phyloP scores from a whole-genome alignment of 352 stramenopile genomes.

The Globisporangium acanthophoron region DNA sequence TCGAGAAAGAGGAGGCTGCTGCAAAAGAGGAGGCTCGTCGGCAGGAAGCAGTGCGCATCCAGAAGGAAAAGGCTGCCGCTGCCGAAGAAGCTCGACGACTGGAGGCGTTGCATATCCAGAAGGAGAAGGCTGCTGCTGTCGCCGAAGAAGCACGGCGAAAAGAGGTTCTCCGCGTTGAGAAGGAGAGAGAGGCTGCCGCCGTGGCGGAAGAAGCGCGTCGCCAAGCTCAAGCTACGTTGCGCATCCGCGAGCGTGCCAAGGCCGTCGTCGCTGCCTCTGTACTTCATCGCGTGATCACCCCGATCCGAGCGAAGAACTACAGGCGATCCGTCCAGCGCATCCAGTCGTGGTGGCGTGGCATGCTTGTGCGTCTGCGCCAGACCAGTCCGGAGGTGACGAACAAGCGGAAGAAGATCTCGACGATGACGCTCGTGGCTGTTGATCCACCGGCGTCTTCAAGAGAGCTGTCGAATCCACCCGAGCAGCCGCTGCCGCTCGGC shows the following conservation, averaged over 20 bases:
- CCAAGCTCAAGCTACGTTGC: background rate
- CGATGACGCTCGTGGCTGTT: constrained; percentile 40
- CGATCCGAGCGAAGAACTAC: constrained; percentile 6
- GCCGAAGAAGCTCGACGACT: background rate
- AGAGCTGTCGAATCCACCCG: constrained; percentile 1
- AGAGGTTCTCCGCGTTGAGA: background rate
- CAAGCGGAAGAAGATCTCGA: constrained; percentile 51
- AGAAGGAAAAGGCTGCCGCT: constrained; percentile 15
- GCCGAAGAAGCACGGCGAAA: background rate
- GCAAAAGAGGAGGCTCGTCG: background rate
- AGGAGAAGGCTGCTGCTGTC: background rate
- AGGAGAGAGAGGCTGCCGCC: background rate
- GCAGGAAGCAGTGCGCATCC: constrained; percentile 17
- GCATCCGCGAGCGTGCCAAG: background rate
- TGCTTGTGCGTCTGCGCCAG: constrained; percentile 46
- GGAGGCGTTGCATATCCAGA: background rate
- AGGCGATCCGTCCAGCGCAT: constrained; percentile 25
- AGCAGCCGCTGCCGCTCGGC: constrained; percentile 51
- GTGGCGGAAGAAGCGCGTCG: background rate
- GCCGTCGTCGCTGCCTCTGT: constrained; percentile 9
- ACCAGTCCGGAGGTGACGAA: constrained; percentile 28
- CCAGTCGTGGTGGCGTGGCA: constrained; percentile 72
- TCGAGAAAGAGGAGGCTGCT: background rate
- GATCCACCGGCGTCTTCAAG: constrained; percentile 13
- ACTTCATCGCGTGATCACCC: constrained; percentile 8